These are phyloP conservation scores for Talaromyces adpressus DNA, from an alignment of 495 filamentous ascomycete genomes.

Conservation along the genomic window DNA sequence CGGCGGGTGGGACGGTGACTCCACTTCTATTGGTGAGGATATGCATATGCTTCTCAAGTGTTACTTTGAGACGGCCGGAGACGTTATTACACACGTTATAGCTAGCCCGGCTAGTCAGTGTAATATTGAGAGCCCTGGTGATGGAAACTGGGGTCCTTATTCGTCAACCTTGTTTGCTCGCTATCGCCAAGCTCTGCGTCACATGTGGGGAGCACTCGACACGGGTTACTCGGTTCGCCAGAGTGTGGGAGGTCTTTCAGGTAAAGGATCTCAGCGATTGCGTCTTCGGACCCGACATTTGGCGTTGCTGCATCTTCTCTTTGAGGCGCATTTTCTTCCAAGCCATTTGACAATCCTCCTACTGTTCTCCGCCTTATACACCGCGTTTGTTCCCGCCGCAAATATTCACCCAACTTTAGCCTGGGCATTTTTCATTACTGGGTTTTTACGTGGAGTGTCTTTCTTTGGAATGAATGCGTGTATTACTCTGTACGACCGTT, in stretches of 20 bases:
- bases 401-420: slow-evolving; percentile 40
- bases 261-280: slow-evolving; percentile 16
- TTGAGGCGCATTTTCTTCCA: slow-evolving; percentile 64
- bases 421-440: slow-evolving; percentile 50
- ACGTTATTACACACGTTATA: slow-evolving; percentile 44
- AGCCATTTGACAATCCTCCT: slow-evolving; percentile 55
- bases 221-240: slow-evolving; percentile 48
- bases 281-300: slow-evolving; percentile 24
- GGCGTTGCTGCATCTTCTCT: slow-evolving; percentile 51
- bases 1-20: slow-evolving; percentile 59
- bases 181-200: slow-evolving; percentile 58
- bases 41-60: slow-evolving; percentile 71
- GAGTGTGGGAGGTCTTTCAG: slow-evolving; percentile 19
- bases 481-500: slow-evolving; percentile 54
- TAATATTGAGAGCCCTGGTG: slow-evolving; percentile 52
- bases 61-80: slow-evolving; percentile 61
- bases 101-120: slow-evolving; percentile 59
- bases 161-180: slow-evolving; percentile 48
- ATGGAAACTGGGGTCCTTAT: slow-evolving; percentile 37
- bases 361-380: slow-evolving; percentile 50
- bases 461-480: slow-evolving; percentile 53
- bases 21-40: slow-evolving; percentile 64
- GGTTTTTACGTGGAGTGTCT: slow-evolving; percentile 47
- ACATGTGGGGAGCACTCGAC: slow-evolving; percentile 69
- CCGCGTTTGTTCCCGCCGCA: slow-evolving; percentile 36